Evolutionary conservation across 345 rosid genomes (phyloP), one percentile per base, ranked within the genome.

Genomic region (Litchi chinensis): DNA sequence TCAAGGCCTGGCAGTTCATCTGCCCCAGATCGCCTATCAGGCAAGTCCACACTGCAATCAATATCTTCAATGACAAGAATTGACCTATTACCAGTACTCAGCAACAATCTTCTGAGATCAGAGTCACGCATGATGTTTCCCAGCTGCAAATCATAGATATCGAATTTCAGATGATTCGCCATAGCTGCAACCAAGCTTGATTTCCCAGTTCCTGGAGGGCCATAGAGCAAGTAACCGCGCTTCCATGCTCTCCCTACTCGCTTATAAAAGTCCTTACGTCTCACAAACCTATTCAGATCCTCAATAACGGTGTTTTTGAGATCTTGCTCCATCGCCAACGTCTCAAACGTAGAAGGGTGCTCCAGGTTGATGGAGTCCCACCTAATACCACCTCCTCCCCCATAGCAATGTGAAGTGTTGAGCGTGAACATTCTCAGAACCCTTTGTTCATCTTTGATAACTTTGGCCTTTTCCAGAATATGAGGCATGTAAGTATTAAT

Each of bases 171-270:
- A 64, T 90, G 78, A 75, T 92, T 92, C 7, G 94, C 97, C 91
- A 92, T 89, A 44, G 97, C 94, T 0, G 97, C 94, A 46, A 92
- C 88, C 82, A 92, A 65, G 68, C 94, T 92, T 8, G 97, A 90
- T 83, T 92, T 89, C 4, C 97, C 97, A 0, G 97, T 90, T 0
- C 94, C 97, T 0, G 97, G 97, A 52, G 94, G 97, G n/a, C 97
- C 94, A 65, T 90, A 90, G 54, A 92, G 68, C 78, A 92, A 79
- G 82, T 92, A 92, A n/a, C 97, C 91, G 0, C 94, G 80, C 52
- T 92, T 92, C 94, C 97, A 92, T 3, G 94, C 90, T 70, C 84
- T 86, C 6, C 94, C 94, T 0, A 90, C 91, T 73, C 80, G 88
- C 63, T 85, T 91, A 68, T 90, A 92, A 18, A 83, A 90, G 16